These are phyloP conservation scores for Ceratobasidium sp. DNA, from an alignment of 1,284 basidiomycete species.

Conservation along the genomic window DNA sequence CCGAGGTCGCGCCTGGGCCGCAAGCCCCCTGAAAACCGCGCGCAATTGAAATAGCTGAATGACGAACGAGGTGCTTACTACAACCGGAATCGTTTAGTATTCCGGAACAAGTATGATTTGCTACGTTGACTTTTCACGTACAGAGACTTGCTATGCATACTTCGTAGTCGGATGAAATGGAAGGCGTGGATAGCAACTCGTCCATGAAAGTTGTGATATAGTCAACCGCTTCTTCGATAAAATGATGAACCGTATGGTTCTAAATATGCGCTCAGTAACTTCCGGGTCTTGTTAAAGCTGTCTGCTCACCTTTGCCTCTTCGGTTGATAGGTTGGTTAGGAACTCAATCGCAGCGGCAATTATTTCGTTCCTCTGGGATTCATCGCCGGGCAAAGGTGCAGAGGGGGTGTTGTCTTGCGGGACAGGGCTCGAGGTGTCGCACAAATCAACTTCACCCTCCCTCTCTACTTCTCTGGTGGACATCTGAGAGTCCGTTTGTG, in stretches of 20 bases:
- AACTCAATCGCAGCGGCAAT: conserved; percentile 13
- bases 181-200: neutral
- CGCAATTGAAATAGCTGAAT: conserved; percentile 21
- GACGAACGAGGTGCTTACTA: conserved; percentile 21
- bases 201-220: conserved; percentile 28
- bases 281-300: neutral
- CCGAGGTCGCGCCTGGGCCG: neutral
- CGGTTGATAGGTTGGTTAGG: neutral
- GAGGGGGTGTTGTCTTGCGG: neutral
- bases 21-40: conserved; percentile 17
- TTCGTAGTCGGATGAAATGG: neutral
- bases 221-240: conserved; percentile 31
- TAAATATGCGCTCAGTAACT: neutral
- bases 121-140: neutral
- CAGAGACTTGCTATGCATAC: conserved; percentile 1
- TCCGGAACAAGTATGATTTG: neutral
- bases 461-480: neutral
- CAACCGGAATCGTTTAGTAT: neutral
- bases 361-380: conserved; percentile 8
- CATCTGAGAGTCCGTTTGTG: conserved; percentile 30
- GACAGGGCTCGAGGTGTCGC: neutral
- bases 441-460: neutral
- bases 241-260: neutral
- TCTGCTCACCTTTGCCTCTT: conserved; percentile 11
- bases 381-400: neutral